Evolutionary conservation across 257 asterid genomes (phyloP).

Genomic region (Solanum chilense): DNA sequence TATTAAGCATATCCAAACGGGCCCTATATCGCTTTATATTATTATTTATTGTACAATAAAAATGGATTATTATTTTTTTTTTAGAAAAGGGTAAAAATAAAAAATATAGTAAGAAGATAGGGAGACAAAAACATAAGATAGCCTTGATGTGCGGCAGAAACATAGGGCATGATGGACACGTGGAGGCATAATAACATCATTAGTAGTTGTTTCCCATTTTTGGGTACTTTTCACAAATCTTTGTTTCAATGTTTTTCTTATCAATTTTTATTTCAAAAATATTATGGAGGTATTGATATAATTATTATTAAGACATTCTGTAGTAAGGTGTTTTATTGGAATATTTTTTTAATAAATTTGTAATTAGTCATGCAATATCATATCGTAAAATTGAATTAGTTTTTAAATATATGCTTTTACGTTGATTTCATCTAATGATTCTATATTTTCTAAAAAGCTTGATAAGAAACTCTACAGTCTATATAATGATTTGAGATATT

Average conservation of each 20-base stretch:
- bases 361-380: rapidly evolving
- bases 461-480: too few relatives aligned
- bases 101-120: neutral
- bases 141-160: constrained; percentile 9
- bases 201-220: neutral
- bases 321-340: too few relatives aligned
- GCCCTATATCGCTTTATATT: too few relatives aligned
- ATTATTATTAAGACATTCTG: too few relatives aligned
- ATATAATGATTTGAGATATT: too few relatives aligned
- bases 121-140: neutral
- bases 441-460: too few relatives aligned
- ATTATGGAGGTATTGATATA: too few relatives aligned
- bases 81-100: neutral
- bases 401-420: too few relatives aligned
- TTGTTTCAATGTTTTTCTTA: neutral
- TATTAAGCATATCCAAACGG: too few relatives aligned
- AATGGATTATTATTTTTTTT: neutral
- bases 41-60: neutral
- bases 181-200: neutral
- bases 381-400: rapidly evolving
- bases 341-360: too few relatives aligned
- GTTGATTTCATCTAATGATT: too few relatives aligned
- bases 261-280: too few relatives aligned
- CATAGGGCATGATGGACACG: neutral
- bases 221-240: constrained; percentile 6